Percentiles rank a stretch among this genome's conserved stretches.
Conservation (phyloP, 768 basidiomycete species). For the Tulasnella sp. region DNA sequence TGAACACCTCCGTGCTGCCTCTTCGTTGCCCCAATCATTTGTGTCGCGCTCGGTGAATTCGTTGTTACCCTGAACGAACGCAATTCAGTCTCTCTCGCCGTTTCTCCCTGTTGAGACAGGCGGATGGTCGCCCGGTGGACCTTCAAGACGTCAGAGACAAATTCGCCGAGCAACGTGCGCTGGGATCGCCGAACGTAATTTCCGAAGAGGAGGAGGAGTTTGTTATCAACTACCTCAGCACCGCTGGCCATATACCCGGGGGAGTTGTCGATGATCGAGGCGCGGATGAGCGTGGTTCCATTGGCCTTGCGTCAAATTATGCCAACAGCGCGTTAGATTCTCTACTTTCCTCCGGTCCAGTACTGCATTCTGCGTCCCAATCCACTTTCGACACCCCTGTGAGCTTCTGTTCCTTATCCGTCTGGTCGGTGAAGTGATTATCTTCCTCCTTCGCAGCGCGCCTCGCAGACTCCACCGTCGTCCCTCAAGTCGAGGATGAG, state of each 20-base stretch:
- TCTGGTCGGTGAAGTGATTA: slow-evolving; percentile 14
- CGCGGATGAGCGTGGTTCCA: slow-evolving; percentile 10
- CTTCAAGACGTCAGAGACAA: slow-evolving; percentile 51
- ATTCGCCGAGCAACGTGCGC: slow-evolving; percentile 64
- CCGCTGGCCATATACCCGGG: slow-evolving; percentile 28
- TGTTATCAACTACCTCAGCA: slow-evolving; percentile 60
- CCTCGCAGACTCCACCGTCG: slow-evolving; percentile 22
- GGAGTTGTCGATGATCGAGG: slow-evolving; percentile 10
- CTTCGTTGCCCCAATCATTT: background rate
- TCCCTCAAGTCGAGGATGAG: slow-evolving; percentile 20
- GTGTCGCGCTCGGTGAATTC: background rate
- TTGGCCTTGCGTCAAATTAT: background rate
- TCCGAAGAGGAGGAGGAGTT: slow-evolving; percentile 77
- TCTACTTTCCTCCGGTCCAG: background rate
- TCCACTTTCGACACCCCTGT: slow-evolving; percentile 9
- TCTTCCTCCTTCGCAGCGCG: too few species aligned
- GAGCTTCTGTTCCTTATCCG: background rate
- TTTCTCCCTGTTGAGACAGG: slow-evolving; percentile 63
- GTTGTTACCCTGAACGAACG: background rate
- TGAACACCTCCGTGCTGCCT: background rate
- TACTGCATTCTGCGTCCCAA: slow-evolving; percentile 1
- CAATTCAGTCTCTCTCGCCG: slow-evolving; percentile 59
- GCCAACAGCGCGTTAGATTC: background rate
- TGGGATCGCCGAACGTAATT: slow-evolving; percentile 54
- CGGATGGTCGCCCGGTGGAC: slow-evolving; percentile 51